Evolutionary conservation across 1,284 basidiomycete genomes (phyloP).

Genomic region (Austropuccinia psidii): DNA sequence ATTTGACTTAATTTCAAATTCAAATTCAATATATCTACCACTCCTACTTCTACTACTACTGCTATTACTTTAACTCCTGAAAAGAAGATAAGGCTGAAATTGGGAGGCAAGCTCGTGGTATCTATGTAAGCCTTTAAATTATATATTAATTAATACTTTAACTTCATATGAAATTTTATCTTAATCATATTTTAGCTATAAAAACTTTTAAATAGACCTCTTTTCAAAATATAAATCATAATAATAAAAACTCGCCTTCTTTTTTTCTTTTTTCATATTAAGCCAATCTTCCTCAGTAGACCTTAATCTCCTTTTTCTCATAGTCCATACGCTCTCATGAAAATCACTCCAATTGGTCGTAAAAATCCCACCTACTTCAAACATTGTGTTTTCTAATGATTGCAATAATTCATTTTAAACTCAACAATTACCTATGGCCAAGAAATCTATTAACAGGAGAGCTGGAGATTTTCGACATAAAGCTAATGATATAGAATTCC

Average conservation of each 20-base stretch:
- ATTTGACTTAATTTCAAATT: no score
- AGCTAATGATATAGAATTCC: slow-evolving; percentile 63
- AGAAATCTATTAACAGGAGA: slow-evolving; percentile 46
- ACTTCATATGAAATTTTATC: neutral
- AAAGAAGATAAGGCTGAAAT: slow-evolving; percentile 25
- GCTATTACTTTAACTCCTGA: slow-evolving; percentile 25
- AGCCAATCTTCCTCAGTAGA: slow-evolving; percentile 23
- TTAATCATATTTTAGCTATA: neutral
- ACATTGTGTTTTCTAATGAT: slow-evolving; percentile 34
- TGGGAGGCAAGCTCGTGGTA: slow-evolving; percentile 30
- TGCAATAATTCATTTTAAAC: slow-evolving; percentile 18
- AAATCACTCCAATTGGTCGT: slow-evolving; percentile 24
- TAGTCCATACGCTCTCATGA: slow-evolving; percentile 23
- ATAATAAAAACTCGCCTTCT: neutral
- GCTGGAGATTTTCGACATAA: slow-evolving; percentile 50
- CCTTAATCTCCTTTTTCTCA: slow-evolving; percentile 36
- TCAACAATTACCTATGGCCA: slow-evolving; percentile 38
- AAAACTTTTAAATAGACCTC: no score
- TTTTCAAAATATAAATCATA: neutral
- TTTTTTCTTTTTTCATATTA: neutral
- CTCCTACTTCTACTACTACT: neutral
- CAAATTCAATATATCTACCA: no score
- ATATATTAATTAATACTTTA: neutral
- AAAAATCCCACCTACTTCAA: slow-evolving; percentile 14
- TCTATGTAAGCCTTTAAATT: slow-evolving; percentile 1